Percentiles rank a stretch among this genome's conserved stretches.
These are phyloP conservation scores for Solanum rostratum DNA, from an alignment of 257 asterid genomes.

Conservation along the genomic window DNA sequence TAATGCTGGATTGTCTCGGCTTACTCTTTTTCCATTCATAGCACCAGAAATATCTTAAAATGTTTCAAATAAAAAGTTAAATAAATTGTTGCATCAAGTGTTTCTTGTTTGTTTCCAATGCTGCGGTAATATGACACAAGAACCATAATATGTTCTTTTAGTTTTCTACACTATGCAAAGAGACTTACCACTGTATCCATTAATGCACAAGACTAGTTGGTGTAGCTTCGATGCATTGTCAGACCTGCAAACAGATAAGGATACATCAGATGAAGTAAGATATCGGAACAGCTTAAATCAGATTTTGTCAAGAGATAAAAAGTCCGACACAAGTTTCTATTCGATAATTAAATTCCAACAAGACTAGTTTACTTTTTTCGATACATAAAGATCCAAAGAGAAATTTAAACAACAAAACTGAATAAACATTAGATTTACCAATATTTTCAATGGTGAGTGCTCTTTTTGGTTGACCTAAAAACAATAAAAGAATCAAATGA, in stretches of 20 bases:
- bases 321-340: not conserved
- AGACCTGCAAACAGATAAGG: constrained; percentile 21
- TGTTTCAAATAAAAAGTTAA: not conserved
- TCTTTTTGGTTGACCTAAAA: not conserved
- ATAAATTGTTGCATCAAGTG: not conserved
- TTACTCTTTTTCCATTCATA: not conserved
- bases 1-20: not conserved
- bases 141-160: not conserved
- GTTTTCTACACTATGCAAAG: constrained; percentile 2
- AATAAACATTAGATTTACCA: not conserved
- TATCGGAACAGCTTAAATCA: not conserved
- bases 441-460: not conserved
- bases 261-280: not conserved
- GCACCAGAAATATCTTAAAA: not conserved
- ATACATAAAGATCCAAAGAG: not conserved
- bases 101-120: not conserved
- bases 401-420: not conserved
- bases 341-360: not conserved
- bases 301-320: not conserved
- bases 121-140: not conserved
- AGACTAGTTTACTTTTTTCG: not conserved
- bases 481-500: not conserved
- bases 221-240: constrained; percentile 10
- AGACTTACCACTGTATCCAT: constrained; percentile 53
- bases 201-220: constrained; percentile 6